Percentiles rank a stretch among this genome's conserved stretches.
Evolutionary conservation across 192 early-diverging fungal genomes (phyloP).

Genomic region (Backusella liffmaniae): DNA sequence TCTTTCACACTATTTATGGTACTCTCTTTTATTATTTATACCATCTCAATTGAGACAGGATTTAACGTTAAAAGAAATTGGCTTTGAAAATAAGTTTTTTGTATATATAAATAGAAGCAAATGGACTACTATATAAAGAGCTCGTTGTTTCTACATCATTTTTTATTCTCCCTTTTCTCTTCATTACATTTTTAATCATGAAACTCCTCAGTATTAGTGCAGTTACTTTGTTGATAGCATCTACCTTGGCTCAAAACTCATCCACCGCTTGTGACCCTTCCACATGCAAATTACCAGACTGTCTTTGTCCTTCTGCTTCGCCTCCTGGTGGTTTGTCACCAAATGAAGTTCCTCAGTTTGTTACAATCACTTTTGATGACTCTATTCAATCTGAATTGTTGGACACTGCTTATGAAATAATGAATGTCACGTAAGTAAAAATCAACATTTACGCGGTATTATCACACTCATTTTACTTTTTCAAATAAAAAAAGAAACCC

Average conservation of each 20-base stretch:
- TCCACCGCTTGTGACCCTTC: constrained; percentile 38
- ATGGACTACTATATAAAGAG: background rate
- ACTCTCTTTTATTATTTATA: background rate
- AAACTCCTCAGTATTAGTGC: constrained; percentile 6
- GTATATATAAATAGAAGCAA: background rate
- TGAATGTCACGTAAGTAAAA: constrained; percentile 36
- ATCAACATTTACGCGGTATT: background rate
- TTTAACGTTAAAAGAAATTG: background rate
- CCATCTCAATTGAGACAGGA: background rate
- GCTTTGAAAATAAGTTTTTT: background rate
- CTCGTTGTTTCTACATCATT: background rate
- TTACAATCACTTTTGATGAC: constrained; percentile 64
- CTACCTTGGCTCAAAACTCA: constrained; percentile 10
- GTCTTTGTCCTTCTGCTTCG: constrained; percentile 46
- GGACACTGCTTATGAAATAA: constrained; percentile 25
- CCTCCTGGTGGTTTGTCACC: constrained; percentile 48
- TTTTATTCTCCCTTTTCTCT: background rate
- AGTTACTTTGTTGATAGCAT: background rate
- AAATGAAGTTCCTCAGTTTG: constrained; percentile 53
- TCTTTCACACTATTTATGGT: background rate
- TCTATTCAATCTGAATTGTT: constrained; percentile 42
- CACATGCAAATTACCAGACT: constrained; percentile 46
- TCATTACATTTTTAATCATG: background rate
- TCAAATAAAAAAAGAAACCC: constrained; percentile 33
- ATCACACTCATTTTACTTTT: background rate